These are phyloP conservation scores for Arabidopsis lyrata DNA, from an alignment of 441 rosid genomes.

Conservation along the genomic window DNA sequence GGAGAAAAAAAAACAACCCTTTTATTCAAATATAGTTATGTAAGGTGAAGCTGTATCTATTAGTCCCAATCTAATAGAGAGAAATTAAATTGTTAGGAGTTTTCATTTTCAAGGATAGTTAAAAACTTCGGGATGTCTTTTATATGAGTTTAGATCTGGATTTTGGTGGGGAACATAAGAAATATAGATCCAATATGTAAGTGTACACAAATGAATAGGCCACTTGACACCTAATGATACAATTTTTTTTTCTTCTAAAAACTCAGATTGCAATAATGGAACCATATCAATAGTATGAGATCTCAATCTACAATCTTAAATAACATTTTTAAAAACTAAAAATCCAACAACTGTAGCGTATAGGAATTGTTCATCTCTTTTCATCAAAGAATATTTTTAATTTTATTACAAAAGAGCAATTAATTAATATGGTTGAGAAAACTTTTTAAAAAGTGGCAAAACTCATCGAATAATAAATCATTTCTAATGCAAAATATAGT, in stretches of 20 bases:
- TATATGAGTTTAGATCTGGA: conserved; percentile 13
- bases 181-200: conserved; percentile 17
- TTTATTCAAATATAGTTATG: background rate
- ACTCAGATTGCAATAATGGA: conserved; percentile 45
- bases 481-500: background rate
- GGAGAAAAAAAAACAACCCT: background rate
- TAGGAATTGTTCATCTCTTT: conserved; percentile 37
- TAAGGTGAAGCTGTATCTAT: conserved; percentile 5
- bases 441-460: background rate
- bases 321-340: background rate
- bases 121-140: conserved; percentile 24
- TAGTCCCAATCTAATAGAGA: conserved; percentile 1
- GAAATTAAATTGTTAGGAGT: no score
- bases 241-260: no score
- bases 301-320: conserved; percentile 30
- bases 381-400: conserved; percentile 5
- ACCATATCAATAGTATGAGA: conserved; percentile 39
- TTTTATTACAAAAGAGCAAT: background rate
- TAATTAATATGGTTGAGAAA: conserved; percentile 18
- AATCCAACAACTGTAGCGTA: conserved; percentile 38
- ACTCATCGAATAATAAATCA: background rate
- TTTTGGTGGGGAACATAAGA: conserved; percentile 24
- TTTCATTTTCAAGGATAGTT: conserved; percentile 18
- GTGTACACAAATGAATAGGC: conserved; percentile 25
- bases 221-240: conserved; percentile 43